Base-by-base conservation (phyloP, 306 rosid species). In the Oxytropis ochrocephala region DNA sequence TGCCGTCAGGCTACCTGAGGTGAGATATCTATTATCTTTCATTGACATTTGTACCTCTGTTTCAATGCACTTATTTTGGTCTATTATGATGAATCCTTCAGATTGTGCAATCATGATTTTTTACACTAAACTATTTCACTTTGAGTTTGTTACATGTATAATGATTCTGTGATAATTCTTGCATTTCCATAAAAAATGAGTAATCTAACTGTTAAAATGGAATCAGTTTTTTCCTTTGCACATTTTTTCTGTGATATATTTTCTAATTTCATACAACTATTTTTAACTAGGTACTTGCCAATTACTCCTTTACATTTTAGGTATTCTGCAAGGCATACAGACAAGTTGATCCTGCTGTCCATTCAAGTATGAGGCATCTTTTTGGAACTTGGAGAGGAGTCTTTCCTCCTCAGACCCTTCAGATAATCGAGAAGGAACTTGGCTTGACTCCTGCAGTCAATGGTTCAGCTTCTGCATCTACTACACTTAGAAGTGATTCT, bases 311-410 rank as follows among this genome's bases (percentile, higher is more conserved):
- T 78, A 59, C 75, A 59, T 82, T 81, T 79, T 81, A 95, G 99
- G 99, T 95, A 73, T 95, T 91, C 85, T 83, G 91, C 91, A 87
- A 91, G 84, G 91, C 99, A 64, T 95, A 89, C 86, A 83, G 84
- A 76, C 90, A 85, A 81, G 96, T 95, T 60, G 91, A 87, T 63
- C 81, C 97, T 75, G n/a, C 89, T 50, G 82, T 95, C 56, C 99
- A 84, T 77, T 16, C 85, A 51, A 95, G 96, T 53, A 89, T 95
- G 99, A 84, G 92, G 48, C 99, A 91, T 87, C 95, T 95, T 69
- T 95, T 95, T 87, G 97, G 99, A 77, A 95, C 99, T 52, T 95
- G 99, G 99, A 95, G 84, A 80, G 95, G 91, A 64, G 96, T 91
- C 53, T 91, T 95, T 74, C 96, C 99, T 78, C 87, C 77, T 69